Percentiles rank a stretch among this genome's conserved stretches.
These are phyloP conservation scores for Pestalotiopsis sp. DNA, from an alignment of 2,329 filamentous ascomycete species.

Conservation along the genomic window DNA sequence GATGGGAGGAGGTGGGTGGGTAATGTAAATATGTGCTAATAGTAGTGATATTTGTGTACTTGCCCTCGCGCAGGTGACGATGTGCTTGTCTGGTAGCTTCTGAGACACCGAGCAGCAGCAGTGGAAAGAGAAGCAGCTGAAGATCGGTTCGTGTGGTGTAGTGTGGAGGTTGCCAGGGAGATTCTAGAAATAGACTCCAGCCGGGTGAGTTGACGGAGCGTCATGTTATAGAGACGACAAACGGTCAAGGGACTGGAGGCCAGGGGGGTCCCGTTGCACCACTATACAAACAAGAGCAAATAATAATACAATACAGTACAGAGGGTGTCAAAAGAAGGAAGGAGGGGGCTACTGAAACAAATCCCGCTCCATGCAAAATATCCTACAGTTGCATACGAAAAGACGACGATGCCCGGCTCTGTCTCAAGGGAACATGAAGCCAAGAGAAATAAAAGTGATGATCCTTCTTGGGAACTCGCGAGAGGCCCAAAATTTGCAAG, in stretches of 20 bases:
- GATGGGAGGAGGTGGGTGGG: neutral
- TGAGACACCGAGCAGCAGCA: neutral
- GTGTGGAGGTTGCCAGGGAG: neutral
- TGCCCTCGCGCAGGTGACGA: conserved; percentile 1
- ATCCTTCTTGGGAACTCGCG: neutral
- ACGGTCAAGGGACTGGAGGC: neutral
- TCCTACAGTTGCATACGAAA: neutral
- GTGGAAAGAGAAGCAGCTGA: neutral
- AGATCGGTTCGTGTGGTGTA: neutral
- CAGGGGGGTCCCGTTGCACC: neutral
- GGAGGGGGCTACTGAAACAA: conserved; percentile 1
- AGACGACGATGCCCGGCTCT: neutral
- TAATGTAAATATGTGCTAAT: neutral
- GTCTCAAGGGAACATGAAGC: neutral
- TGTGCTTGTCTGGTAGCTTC: neutral
- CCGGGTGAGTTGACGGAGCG: conserved; percentile 15
- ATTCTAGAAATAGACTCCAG: conserved; percentile 14
- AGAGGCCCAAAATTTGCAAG: neutral
- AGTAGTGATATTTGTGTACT: neutral
- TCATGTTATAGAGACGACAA: conserved; percentile 10
- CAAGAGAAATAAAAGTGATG: neutral
- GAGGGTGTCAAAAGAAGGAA: conserved; percentile 9
- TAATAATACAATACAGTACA: neutral
- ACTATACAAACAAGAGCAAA: conserved; percentile 3
- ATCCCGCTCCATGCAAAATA: conserved; percentile 7